Conservation (phyloP, 192 early-diverging fungal species). For the Coemansia sp. region DNA sequence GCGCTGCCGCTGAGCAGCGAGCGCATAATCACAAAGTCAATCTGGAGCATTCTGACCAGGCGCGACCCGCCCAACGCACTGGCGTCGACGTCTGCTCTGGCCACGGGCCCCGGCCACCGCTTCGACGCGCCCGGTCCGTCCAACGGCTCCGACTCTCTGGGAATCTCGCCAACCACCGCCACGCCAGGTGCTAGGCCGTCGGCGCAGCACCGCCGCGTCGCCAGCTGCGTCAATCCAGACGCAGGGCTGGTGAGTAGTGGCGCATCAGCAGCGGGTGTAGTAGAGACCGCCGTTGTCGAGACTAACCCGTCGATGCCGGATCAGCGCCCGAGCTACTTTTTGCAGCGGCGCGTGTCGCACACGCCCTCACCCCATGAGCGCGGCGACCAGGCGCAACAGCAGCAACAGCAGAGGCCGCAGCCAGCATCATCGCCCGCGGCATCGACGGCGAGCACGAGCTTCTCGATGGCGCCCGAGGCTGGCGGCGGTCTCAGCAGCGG, state of each 20-base stretch:
- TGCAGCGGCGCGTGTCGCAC: constrained; percentile 25
- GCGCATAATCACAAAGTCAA: constrained; percentile 34
- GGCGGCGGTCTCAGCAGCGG: not conserved
- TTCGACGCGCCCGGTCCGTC: constrained; percentile 2
- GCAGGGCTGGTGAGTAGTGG: not conserved
- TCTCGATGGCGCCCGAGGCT: not conserved
- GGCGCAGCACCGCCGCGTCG: constrained; percentile 9
- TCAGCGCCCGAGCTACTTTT: not conserved
- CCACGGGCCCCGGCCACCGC: constrained; percentile 4
- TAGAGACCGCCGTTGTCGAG: not conserved
- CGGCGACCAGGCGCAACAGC: not conserved
- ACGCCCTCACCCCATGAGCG: constrained; percentile 20
- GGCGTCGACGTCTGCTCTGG: not conserved
- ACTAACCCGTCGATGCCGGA: not conserved
- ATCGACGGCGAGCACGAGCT: constrained; percentile 4
- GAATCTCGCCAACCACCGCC: not conserved
- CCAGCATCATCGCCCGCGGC: not conserved
- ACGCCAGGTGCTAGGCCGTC: not conserved
- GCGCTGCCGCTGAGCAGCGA: constrained; percentile 36
- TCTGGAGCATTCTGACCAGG: constrained; percentile 16
- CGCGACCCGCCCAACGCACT: constrained; percentile 1
- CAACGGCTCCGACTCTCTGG: not conserved
- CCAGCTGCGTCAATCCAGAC: constrained; percentile 18
- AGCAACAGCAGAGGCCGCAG: not conserved
- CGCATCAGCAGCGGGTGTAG: not conserved